These are phyloP conservation scores for Aspergillus sp. DNA, from an alignment of 2,329 filamentous ascomycete genomes.

Conservation along the genomic window DNA sequence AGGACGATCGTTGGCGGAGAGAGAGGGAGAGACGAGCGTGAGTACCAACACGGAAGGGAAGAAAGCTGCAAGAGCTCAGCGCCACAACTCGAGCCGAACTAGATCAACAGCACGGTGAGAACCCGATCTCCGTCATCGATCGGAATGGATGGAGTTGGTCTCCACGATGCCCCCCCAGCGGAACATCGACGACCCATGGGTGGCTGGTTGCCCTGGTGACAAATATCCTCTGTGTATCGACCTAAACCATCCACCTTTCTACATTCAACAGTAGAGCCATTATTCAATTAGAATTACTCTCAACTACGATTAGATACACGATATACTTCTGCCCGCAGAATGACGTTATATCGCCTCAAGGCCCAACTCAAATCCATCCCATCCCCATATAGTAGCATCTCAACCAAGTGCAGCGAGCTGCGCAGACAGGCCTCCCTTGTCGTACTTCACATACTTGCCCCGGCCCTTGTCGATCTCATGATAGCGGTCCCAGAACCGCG, in stretches of 20 bases:
- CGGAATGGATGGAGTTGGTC: neutral
- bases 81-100: neutral
- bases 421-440: constrained; percentile 76
- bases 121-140: neutral
- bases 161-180: constrained; percentile 12
- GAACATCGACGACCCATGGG: constrained; percentile 10
- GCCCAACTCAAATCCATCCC: too few species aligned
- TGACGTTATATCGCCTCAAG: too few species aligned
- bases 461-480: constrained; percentile 97
- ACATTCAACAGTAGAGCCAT: neutral
- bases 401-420: constrained; percentile 48
- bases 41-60: neutral
- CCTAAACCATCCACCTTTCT: neutral
- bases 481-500: constrained; percentile 94
- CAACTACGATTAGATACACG: too few species aligned
- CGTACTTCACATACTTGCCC: constrained; percentile 97
- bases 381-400: neutral
- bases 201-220: constrained; percentile 16
- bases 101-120: neutral
- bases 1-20: neutral
- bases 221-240: neutral
- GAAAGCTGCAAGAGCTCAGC: neutral
- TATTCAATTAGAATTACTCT: too few species aligned
- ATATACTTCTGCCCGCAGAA: too few species aligned
- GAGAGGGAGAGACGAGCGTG: neutral